Base-by-base conservation (phyloP, 2,329 filamentous ascomycete species). In the Ophiocordyceps robertsii region DNA sequence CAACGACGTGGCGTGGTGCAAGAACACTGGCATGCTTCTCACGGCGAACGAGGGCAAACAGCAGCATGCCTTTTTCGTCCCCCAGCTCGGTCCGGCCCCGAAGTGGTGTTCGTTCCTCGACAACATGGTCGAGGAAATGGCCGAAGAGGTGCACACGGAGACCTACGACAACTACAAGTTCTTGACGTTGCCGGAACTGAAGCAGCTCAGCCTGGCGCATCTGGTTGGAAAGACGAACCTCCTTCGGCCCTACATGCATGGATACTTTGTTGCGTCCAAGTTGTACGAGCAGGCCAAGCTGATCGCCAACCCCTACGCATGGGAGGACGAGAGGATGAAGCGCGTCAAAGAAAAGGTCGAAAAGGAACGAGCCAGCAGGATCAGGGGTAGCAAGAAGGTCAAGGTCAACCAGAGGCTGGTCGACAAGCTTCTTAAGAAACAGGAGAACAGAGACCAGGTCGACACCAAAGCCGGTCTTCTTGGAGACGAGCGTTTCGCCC, bases 91-190 rank as follows among this genome's bases (percentile, higher is more conserved):
- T 2, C 87, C 90, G 0, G 89, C 92, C 1, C 93, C 92, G 1
- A 86, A 79, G 55, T 98, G 92, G 92, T 96, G 92, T 58, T 81
- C 84, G 3, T 96, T 96, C 76, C 68, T 98, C 47, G 93, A 98
- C 64, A 95, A 93, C 55, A 78, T 98, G 55, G 92, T 96, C 10
- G 92, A 98, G 66, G 93, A 98, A 63, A 95, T 98, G 87, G 90
- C 90, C 9, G 90, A 96, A 58, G 78, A 82, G 57, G 69, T 73
- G 29, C 73, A 70, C 46, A 82, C 82, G 29, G 82, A 92, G 53
- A 86, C 92, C 10, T 98, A 98, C 68, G 92, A 98, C 65, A 96
- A 98, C 64, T 96, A 90, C 77, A 98, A 96, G 65, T 98, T 98
- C 75, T 70, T 98, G 57, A 95, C 90, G 2, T 63, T 87, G 47